Evolutionary conservation across 306 rosid species (phyloP).

Genomic region (Prosopis cineraria): DNA sequence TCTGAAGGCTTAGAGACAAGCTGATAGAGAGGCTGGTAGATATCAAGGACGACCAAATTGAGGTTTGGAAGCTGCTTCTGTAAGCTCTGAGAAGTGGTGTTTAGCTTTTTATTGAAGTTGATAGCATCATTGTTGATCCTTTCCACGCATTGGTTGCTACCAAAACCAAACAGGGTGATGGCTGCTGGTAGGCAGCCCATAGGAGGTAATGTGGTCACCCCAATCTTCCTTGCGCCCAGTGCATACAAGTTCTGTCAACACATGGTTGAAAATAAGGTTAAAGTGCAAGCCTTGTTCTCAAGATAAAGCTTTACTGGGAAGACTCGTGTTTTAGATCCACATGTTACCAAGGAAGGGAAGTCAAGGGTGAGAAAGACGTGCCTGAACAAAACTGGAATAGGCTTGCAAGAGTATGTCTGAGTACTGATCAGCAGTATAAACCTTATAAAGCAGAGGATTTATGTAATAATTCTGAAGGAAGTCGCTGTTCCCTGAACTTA

Average conservation of each 20-base stretch:
- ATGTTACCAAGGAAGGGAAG: neutral
- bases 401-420: constrained; percentile 50
- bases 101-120: constrained; percentile 57
- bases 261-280: constrained; percentile 4
- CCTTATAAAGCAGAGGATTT: constrained; percentile 53
- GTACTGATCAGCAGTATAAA: constrained; percentile 53
- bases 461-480: constrained; percentile 72
- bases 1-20: constrained; percentile 58
- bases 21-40: constrained; percentile 58
- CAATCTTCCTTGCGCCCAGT: constrained; percentile 72
- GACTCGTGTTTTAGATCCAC: neutral
- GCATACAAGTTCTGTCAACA: constrained; percentile 55
- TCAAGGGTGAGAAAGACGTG: constrained; percentile 15
- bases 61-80: constrained; percentile 55
- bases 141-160: constrained; percentile 49
- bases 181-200: constrained; percentile 65
- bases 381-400: constrained; percentile 61
- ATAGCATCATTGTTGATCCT: constrained; percentile 53
- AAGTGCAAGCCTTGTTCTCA: neutral
- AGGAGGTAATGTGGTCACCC: constrained; percentile 70
- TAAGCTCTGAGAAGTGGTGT: constrained; percentile 54
- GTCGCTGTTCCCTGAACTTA: constrained; percentile 64
- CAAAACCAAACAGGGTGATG: constrained; percentile 59
- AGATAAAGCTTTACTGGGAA: neutral
- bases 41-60: constrained; percentile 58